phyloP scores from a whole-genome alignment of 176 grass and related monocot species.

The Eleusine indica region DNA sequence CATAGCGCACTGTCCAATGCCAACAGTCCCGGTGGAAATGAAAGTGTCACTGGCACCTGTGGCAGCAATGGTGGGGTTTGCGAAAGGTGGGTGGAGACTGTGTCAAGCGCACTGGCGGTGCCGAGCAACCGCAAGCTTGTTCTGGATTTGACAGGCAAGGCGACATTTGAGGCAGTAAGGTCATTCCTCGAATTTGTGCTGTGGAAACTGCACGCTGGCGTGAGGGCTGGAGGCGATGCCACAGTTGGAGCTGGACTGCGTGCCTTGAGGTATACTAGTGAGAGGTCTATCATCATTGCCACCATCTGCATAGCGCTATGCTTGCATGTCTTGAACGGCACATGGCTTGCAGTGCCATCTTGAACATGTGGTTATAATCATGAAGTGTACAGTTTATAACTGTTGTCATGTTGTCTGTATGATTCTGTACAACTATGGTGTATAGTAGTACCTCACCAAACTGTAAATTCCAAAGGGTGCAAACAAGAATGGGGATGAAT shows the following conservation, averaged over 20 bases:
- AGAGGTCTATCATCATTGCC: constrained; percentile 62
- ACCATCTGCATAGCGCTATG: constrained; percentile 75
- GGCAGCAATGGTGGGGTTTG: constrained; percentile 14
- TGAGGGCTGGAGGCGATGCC: constrained; percentile 52
- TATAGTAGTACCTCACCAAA: constrained; percentile 5
- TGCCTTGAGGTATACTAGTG: constrained; percentile 54
- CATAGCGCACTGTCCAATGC: constrained; percentile 48
- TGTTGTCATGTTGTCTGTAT: not conserved
- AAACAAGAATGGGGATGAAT: not conserved
- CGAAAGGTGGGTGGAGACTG: constrained; percentile 48
- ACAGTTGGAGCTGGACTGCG: constrained; percentile 39
- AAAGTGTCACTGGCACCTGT: not conserved
- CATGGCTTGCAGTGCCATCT: constrained; percentile 38
- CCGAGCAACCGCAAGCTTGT: constrained; percentile 65
- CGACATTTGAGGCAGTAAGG: constrained; percentile 76
- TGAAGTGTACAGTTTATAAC: constrained; percentile 1
- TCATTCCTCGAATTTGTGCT: constrained; percentile 87
- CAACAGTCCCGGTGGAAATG: not conserved
- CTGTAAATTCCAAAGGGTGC: not conserved
- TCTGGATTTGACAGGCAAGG: constrained; percentile 71
- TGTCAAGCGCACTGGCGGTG: constrained; percentile 55
- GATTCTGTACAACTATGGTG: not conserved
- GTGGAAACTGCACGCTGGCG: constrained; percentile 57
- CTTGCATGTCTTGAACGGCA: constrained; percentile 62
- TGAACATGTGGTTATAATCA: constrained; percentile 15